A percentile compares a stretch with the other conserved stretches of the same genome.
Evolutionary conservation across 352 stramenopile genomes (phyloP).

Genomic region (Phytopythium boreale): DNA sequence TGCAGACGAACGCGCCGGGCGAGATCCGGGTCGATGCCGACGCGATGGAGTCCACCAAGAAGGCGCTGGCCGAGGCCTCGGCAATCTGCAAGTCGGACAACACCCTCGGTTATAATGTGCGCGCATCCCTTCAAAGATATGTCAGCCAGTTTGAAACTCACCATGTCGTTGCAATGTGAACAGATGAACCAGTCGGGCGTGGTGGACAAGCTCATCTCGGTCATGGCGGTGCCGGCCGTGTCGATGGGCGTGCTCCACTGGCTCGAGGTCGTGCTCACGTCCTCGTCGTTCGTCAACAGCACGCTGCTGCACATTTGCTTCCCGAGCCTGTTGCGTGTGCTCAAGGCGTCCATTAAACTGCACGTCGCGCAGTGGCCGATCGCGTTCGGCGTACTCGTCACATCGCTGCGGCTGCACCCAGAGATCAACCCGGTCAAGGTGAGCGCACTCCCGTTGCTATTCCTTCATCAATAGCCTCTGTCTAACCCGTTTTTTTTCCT

Average conservation of each 20-base stretch:
- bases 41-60: slow-evolving; percentile 62
- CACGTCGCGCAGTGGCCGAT: slow-evolving; percentile 83
- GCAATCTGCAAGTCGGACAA: slow-evolving; percentile 81
- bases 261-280: slow-evolving; percentile 75
- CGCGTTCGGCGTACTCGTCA: slow-evolving; percentile 77
- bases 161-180: not conserved
- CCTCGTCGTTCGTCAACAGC: slow-evolving; percentile 75
- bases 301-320: slow-evolving; percentile 86
- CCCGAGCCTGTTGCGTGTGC: slow-evolving; percentile 68
- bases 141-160: not conserved
- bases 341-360: slow-evolving; percentile 75
- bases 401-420: slow-evolving; percentile 61
- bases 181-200: slow-evolving; percentile 87
- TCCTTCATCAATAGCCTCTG: not conserved
- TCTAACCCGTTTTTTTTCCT: not conserved
- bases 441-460: not conserved
- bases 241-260: slow-evolving; percentile 86
- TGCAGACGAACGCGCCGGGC: slow-evolving; percentile 36
- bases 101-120: slow-evolving; percentile 85
- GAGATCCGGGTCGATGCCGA: slow-evolving; percentile 44
- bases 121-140: slow-evolving; percentile 8
- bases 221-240: slow-evolving; percentile 80
- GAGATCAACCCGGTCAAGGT: slow-evolving; percentile 86
- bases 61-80: slow-evolving; percentile 67
- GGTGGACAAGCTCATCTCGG: slow-evolving; percentile 71